Evolutionary conservation across 225 moss, liverwort and hornwort species (phyloP), one percentile per base, ranked within the genome.

Genomic region (Pseudisothecium myosuroides): DNA sequence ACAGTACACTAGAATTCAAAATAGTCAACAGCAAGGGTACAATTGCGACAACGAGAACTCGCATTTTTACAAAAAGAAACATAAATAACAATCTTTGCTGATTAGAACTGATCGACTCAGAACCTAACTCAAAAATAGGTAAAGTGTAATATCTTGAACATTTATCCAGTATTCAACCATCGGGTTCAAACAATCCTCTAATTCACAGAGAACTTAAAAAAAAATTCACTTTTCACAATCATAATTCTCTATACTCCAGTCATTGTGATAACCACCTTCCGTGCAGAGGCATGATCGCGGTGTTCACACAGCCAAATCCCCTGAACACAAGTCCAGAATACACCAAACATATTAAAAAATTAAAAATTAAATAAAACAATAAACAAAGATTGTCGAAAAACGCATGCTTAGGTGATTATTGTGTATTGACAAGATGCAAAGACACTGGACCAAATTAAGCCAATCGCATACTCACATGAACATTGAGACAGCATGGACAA

Each of bases 281-380:
- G 94, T 26, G 95, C 87, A 87, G 94, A 94, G 77, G 91, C 98
- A 91, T 93, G 95, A 86, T 98, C 98, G 47, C 98, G 98, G 89
- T 98, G 98, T 91, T 98, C 98, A 90, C 98, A 98, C 85, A 98
- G 80, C 98, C 98, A 98, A 66, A 98, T 97, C 36, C 98, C 98
- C 98, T 98, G 91, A 84, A 88, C 84, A 80, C 55, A 88, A 77
- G n/a, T 73, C 50, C 82, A 91, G 34, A 81, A 58, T 34, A 75
- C 73, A 67, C 55, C 59, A 85, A 78, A 49, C 7, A 79, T 66
- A 26, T 28, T 9, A 31, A 58, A 23, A 50, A 59, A 52, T 21
- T 10, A 39, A 27, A 31, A 31, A 49, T 21, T 3, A 43, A 39
- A 37, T 75, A 37, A 76, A 17, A 49, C 49, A 31, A 32, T 55